Conservation (phyloP, 768 basidiomycete genomes). For the Kwoniella botswanensis region DNA sequence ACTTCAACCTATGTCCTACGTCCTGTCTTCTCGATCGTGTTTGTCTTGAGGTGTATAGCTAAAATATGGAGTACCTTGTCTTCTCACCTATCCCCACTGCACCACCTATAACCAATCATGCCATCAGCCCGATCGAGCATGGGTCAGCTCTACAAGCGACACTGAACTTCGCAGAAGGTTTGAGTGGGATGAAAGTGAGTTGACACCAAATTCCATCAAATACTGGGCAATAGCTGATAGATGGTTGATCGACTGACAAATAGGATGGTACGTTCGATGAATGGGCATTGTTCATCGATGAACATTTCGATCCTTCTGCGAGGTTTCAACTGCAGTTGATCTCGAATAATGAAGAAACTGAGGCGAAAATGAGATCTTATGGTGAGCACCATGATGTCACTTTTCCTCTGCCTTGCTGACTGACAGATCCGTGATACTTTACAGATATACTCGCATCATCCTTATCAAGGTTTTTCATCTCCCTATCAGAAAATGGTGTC, state of each 20-base stretch:
- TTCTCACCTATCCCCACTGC: slow-evolving; percentile 31
- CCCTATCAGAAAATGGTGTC: slow-evolving; percentile 1
- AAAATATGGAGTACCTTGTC: slow-evolving; percentile 34
- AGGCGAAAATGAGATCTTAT: slow-evolving; percentile 5
- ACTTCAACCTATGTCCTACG: neutral
- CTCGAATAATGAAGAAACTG: no score
- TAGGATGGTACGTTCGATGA: slow-evolving; percentile 25
- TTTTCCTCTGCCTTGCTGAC: neutral
- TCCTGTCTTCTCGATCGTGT: no score
- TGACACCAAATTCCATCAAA: no score
- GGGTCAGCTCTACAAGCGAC: slow-evolving; percentile 4
- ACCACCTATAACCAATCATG: neutral
- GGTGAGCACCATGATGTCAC: slow-evolving; percentile 11
- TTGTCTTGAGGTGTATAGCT: neutral
- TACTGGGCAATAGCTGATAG: neutral
- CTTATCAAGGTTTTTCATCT: slow-evolving; percentile 16
- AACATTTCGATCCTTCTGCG: slow-evolving; percentile 15
- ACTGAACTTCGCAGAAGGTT: slow-evolving; percentile 7
- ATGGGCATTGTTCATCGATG: slow-evolving; percentile 12
- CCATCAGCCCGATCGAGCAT: neutral
- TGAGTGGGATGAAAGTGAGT: slow-evolving; percentile 22
- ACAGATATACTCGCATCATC: slow-evolving; percentile 14
- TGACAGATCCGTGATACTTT: neutral
- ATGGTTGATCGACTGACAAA: neutral
- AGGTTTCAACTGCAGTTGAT: slow-evolving; percentile 14